Base-by-base conservation (phyloP, 192 early-diverging fungal genomes). In the Rhizophagus clarus region DNA sequence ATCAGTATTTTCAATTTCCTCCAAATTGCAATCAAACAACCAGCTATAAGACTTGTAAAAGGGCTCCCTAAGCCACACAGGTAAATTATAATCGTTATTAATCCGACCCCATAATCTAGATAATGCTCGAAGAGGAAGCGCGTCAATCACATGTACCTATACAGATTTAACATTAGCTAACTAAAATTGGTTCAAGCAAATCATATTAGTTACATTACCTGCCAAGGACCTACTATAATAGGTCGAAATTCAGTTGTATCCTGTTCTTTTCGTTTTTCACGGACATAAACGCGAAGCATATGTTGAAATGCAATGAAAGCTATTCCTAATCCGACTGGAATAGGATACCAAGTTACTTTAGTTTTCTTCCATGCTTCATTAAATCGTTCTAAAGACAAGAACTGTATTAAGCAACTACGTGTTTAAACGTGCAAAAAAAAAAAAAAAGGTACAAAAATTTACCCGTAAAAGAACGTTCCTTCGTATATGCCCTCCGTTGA, bases 71-170 rank as follows among this genome's bases (percentile, higher is more conserved):
- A 98, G 87, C 76, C 83, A 83, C 12, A 85, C 77, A 0, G 98
- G 98, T 28, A 99, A 91, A 26, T 92, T 95, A 24, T 96, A 82
- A 61, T 88, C 87, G 26, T 88, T 89, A 83, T 97, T 98, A 83
- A 98, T 88, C 63, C 90, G 90, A 2, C 98, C 98, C 92, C 97
- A 98, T 29, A 95, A 81, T 64, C 96, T 89, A 2, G 98, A 99
- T 82, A 98, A 87, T 61, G 91, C 88, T 67, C 96, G 93, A 29
- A 99, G 86, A 22, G 98, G 98, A 64, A 99, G 86, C 10, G 93
- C 88, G 5, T 94, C 94, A 61, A 97, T 92, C 0, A 96, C 83
- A 72, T 97, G 93, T 17, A 98, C 92, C 93, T 94, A 84, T 6
- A 69, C 26, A 40, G 37, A 31, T 61, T 4, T 32, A 61, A 42